These are phyloP conservation scores for Diphasiastrum complanatum DNA, from an alignment of 83 land plant species.

Conservation along the genomic window DNA sequence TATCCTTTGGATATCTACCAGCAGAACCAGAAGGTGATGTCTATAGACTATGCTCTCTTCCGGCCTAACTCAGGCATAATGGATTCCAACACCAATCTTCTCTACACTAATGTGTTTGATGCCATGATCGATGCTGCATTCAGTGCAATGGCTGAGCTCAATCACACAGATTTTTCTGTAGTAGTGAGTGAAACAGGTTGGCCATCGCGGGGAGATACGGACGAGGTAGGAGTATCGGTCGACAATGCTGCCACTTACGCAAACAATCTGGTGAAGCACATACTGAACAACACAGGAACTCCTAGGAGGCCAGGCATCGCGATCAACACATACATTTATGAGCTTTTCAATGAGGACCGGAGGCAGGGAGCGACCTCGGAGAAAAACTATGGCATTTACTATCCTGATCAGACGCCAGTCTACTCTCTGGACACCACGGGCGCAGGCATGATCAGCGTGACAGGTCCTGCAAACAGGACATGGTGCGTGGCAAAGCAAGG, in stretches of 20 bases:
- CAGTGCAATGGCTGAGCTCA: conserved; percentile 52
- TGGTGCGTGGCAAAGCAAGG: conserved; percentile 63
- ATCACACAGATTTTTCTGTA: conserved; percentile 46
- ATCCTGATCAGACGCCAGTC: conserved; percentile 32
- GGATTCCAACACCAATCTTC: conserved; percentile 48
- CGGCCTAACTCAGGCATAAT: conserved; percentile 42
- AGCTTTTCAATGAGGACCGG: conserved; percentile 65
- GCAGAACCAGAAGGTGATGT: conserved; percentile 36
- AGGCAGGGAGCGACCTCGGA: conserved; percentile 48
- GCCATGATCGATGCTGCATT: conserved; percentile 61
- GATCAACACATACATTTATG: conserved; percentile 54
- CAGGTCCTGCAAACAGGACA: conserved; percentile 27
- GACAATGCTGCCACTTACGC: conserved; percentile 64
- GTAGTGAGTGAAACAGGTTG: conserved; percentile 71
- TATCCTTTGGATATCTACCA: conserved; percentile 55
- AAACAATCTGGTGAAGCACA: conserved; percentile 53
- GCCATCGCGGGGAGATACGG: conserved; percentile 64
- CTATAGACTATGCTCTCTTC: conserved; percentile 69
- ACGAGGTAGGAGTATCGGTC: conserved; percentile 49
- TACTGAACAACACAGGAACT: conserved; percentile 57
- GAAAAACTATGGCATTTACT: conserved; percentile 62
- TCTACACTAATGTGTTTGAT: conserved; percentile 58
- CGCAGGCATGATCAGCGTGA: not conserved
- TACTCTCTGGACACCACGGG: conserved; percentile 47
- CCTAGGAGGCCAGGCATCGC: conserved; percentile 47